phyloP scores from a whole-genome alignment of 2,329 filamentous ascomycete species.

The Phialemonium atrogriseum region DNA sequence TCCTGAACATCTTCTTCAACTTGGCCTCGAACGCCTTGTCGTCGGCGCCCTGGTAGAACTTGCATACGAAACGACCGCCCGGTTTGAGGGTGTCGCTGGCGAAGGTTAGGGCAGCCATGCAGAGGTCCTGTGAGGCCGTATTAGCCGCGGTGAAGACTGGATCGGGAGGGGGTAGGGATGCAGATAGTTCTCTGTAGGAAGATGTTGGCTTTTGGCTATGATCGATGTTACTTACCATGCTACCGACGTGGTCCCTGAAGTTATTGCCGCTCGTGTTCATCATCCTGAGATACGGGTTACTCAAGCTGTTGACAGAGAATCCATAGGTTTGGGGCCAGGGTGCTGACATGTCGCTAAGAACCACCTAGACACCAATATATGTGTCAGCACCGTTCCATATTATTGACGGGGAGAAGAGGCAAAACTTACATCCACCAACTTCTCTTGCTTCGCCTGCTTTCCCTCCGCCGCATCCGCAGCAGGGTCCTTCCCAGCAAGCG shows the following conservation, averaged over 20 bases:
- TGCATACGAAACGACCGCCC: constrained; percentile 90
- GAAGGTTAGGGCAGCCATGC: constrained; percentile 75
- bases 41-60: constrained; percentile 89
- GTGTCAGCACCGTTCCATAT: not conserved
- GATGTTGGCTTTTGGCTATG: not conserved
- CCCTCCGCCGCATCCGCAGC: constrained; percentile 21
- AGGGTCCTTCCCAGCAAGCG: constrained; percentile 19
- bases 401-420: not conserved
- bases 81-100: constrained; percentile 72
- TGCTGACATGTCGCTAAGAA: constrained; percentile 98
- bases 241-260: constrained; percentile 84
- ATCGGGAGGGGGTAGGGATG: not conserved
- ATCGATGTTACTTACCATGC: constrained; percentile 62
- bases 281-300: constrained; percentile 95
- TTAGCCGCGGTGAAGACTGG: too few relatives aligned
- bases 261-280: constrained; percentile 93
- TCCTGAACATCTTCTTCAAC: constrained; percentile 68
- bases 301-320: constrained; percentile 81
- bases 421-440: constrained; percentile 61
- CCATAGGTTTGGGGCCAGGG: constrained; percentile 80
- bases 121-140: constrained; percentile 86
- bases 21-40: constrained; percentile 71
- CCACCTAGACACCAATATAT: constrained; percentile 51
- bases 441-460: constrained; percentile 23
- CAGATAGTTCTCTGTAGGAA: too few relatives aligned